These are phyloP conservation scores for Tetragonia tetragonoides DNA, from an alignment of 148 eudicot species.

Conservation along the genomic window DNA sequence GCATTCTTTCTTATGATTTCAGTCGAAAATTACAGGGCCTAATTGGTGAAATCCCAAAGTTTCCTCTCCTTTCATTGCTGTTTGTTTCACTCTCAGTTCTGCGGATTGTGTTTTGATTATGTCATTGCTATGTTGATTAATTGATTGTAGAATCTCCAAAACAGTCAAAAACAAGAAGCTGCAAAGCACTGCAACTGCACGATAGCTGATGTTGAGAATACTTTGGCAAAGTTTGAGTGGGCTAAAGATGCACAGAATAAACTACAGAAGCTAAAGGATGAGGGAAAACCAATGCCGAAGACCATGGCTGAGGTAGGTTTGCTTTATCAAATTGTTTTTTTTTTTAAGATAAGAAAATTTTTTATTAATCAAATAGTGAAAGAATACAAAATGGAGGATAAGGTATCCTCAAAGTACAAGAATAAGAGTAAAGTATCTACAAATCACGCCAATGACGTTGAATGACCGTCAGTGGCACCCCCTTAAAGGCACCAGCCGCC, in stretches of 20 bases:
- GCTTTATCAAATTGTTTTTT: neutral
- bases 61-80: too few species aligned
- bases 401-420: too few species aligned
- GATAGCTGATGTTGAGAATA: conserved; percentile 51
- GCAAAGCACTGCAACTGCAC: conserved; percentile 85
- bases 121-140: conserved; percentile 19
- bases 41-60: too few species aligned
- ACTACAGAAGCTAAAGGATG: conserved; percentile 68
- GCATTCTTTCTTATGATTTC: too few species aligned
- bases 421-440: too few species aligned
- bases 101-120: conserved; percentile 13
- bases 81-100: neutral
- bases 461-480: too few species aligned
- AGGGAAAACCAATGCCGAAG: conserved; percentile 87
- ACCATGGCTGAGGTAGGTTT: conserved; percentile 65
- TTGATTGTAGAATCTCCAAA: conserved; percentile 58
- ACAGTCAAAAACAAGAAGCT: conserved; percentile 77
- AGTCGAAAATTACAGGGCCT: too few species aligned
- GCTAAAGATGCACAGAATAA: conserved; percentile 79
- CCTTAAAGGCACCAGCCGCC: too few species aligned
- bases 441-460: too few species aligned
- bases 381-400: too few species aligned
- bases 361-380: too few species aligned
- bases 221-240: conserved; percentile 73
- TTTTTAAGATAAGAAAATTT: too few species aligned